A percentile compares a stretch with the other conserved stretches of the same genome.
Conservation (phyloP, 768 basidiomycete genomes). For the Myochromella boudieri region DNA sequence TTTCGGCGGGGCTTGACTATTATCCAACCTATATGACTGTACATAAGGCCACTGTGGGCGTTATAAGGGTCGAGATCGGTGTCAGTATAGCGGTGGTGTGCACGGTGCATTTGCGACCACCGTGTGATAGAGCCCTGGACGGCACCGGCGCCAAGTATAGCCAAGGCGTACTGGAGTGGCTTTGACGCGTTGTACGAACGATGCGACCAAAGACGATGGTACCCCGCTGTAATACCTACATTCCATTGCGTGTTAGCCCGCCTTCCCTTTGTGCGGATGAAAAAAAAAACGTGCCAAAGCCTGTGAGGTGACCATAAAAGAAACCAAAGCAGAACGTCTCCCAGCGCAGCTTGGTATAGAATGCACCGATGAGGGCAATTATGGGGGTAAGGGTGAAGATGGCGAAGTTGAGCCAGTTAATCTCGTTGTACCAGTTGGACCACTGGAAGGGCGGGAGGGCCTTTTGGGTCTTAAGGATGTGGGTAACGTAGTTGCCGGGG, state of each 20-base stretch:
- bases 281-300: slow-evolving; percentile 62
- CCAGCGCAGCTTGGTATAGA: slow-evolving; percentile 62
- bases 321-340: slow-evolving; percentile 63
- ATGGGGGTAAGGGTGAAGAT: slow-evolving; percentile 75
- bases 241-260: background rate
- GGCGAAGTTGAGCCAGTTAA: slow-evolving; percentile 75
- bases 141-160: slow-evolving; percentile 85
- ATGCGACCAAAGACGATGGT: slow-evolving; percentile 97
- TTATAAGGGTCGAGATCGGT: slow-evolving; percentile 97
- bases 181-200: slow-evolving; percentile 90
- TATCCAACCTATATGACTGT: slow-evolving; percentile 94
- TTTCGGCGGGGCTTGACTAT: slow-evolving; percentile 85
- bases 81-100: slow-evolving; percentile 96
- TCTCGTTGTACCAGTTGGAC: slow-evolving; percentile 56
- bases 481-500: slow-evolving; percentile 81
- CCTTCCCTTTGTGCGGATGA: background rate
- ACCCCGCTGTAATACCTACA: slow-evolving; percentile 85
- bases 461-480: slow-evolving; percentile 69
- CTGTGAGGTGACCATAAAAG: slow-evolving; percentile 45
- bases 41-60: slow-evolving; percentile 84
- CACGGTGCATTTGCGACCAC: slow-evolving; percentile 98
- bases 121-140: slow-evolving; percentile 97
- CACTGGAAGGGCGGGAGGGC: slow-evolving; percentile 65
- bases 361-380: slow-evolving; percentile 71
- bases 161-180: slow-evolving; percentile 83